Conservation (phyloP, 805 yeast species). For the Candida sakaeoensis region DNA sequence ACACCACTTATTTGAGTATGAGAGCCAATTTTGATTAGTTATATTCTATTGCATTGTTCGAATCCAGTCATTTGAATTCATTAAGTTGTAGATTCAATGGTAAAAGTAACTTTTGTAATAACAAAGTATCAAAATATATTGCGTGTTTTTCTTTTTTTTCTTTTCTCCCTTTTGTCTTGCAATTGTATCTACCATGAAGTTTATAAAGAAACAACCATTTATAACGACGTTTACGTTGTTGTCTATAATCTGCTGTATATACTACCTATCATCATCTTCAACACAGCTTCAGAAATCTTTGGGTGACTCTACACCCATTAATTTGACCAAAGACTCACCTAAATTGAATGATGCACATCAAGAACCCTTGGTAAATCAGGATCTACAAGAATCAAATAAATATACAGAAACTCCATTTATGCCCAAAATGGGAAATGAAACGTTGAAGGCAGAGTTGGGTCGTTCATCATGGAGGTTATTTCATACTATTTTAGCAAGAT, state of each 20-base stretch:
- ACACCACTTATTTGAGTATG: too few relatives aligned
- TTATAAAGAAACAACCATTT: constrained; percentile 23
- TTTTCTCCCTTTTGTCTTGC: not conserved
- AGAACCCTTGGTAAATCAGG: constrained; percentile 2
- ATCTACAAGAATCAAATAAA: not conserved
- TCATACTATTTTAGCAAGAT: constrained; percentile 89
- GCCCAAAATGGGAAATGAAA: constrained; percentile 92
- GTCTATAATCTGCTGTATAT: constrained; percentile 24
- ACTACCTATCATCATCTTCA: constrained; percentile 21
- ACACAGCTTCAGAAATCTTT: constrained; percentile 17
- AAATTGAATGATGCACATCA: not conserved
- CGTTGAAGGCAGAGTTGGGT: constrained; percentile 79
- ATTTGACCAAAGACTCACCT: constrained; percentile 9
- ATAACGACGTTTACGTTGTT: constrained; percentile 22
- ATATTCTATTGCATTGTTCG: too few relatives aligned
- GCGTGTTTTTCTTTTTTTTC: not conserved
- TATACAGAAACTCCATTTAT: constrained; percentile 57
- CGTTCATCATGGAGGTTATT: constrained; percentile 86
- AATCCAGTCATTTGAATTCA: too few relatives aligned
- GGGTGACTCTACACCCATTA: constrained; percentile 22
- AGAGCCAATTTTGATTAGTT: too few relatives aligned
- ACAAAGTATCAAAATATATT: too few relatives aligned
- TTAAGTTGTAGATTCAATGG: too few relatives aligned
- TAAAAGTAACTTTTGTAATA: too few relatives aligned
- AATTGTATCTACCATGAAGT: constrained; percentile 18